Percentiles rank a stretch among this genome's conserved stretches.
Evolutionary conservation across 805 yeast genomes (phyloP).

Genomic region (Wickerhamomyces tratensis): DNA sequence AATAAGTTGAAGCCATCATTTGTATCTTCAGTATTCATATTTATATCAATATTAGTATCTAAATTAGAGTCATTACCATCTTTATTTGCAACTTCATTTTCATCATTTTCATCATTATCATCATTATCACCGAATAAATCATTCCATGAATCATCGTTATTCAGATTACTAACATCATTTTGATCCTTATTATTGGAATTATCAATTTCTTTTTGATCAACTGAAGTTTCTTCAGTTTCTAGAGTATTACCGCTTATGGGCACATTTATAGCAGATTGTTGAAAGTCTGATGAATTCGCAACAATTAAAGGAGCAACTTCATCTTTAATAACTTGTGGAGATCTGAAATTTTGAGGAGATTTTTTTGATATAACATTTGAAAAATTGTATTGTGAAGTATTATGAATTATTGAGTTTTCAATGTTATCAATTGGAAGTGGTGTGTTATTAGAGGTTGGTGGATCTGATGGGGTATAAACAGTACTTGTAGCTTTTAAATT

Average conservation of each 20-base stretch:
- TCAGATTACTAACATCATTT: constrained; percentile 17
- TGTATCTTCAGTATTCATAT: too few relatives aligned
- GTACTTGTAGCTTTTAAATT: constrained; percentile 28
- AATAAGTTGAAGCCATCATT: too few relatives aligned
- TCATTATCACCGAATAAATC: constrained; percentile 23
- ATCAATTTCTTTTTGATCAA: constrained; percentile 19
- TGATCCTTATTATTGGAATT: constrained; percentile 22
- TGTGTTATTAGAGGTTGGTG: constrained; percentile 16
- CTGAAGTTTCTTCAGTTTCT: constrained; percentile 11
- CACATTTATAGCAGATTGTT: neutral
- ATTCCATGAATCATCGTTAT: constrained; percentile 21
- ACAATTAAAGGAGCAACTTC: too few relatives aligned
- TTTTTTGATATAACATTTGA: too few relatives aligned
- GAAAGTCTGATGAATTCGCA: neutral
- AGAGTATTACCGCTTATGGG: too few relatives aligned
- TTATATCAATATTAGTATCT: too few relatives aligned
- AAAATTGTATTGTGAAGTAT: too few relatives aligned
- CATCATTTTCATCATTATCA: constrained; percentile 7
- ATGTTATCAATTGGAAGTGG: constrained; percentile 14
- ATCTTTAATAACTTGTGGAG: too few relatives aligned
- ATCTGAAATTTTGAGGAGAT: too few relatives aligned
- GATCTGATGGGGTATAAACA: constrained; percentile 24
- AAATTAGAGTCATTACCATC: constrained; percentile 22
- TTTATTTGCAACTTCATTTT: constrained; percentile 22
- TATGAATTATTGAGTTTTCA: neutral